Base-by-base conservation (phyloP, 805 yeast species). In the Saccharomyces mikatae region DNA sequence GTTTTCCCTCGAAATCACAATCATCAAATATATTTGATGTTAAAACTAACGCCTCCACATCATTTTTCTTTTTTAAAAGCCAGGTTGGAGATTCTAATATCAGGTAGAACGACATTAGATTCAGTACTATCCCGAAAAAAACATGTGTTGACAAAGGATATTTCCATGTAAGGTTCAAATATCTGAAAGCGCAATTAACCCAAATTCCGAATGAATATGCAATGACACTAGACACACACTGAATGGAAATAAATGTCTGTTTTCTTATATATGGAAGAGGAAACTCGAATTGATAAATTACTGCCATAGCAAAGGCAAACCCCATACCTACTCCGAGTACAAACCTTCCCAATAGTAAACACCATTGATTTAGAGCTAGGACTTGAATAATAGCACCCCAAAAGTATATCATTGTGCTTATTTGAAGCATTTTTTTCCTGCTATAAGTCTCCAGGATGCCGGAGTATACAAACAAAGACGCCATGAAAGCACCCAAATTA, bases 41-140 rank as follows among this genome's bases (percentile, higher is more conserved):
- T 14, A 88, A 96, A 27, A 86, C 77, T 71, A 90, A 76, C 0
- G 96, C 97, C 69, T 91, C 97, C 52, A 76, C 80, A 57, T 84
- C 89, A 59, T 77, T 80, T 65, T 89, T 96, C 57, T 86, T 85
- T 67, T 87, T 91, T 41, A 91, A 72, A 52, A 91, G 74, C 96
- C 96, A 90, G 60, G 96, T 77, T 4, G 97, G 97, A 50, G 91
- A 83, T 64, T 90, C 97, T 4, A 88, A 90, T 41, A 91, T 82
- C 55, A 86, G 28, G n/a, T 46, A 28, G 4, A 30, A 47, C 14
- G 46, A 41, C 22, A 28, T 36, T 48, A 77, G 75, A 44, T 29
- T 24, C 26, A 17, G 17, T 11, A 29, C 10, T 6, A 46, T 17
- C 22, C 27, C 27, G 17, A 29, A n/a, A 13, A n/a, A 26, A 10